Conservation (phyloP, 768 basidiomycete genomes). For the Pulveroboletus sp. region DNA sequence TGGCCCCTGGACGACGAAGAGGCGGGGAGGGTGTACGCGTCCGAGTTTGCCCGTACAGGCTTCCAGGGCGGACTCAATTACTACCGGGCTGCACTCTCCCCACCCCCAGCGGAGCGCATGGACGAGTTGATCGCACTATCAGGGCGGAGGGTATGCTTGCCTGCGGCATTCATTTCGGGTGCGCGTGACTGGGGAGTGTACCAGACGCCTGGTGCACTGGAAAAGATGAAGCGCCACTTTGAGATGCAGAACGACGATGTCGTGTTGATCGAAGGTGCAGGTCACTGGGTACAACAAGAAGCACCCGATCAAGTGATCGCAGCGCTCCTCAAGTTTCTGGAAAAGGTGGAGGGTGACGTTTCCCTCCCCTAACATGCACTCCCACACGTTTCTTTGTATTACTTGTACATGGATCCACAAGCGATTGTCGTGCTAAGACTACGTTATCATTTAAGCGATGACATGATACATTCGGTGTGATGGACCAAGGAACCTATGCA, state of each 20-base stretch:
- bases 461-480: slow-evolving; percentile 24
- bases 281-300: slow-evolving; percentile 68
- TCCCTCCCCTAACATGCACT: not conserved
- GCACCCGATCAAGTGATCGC: slow-evolving; percentile 41
- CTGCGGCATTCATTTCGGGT: slow-evolving; percentile 58
- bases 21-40: slow-evolving; percentile 39
- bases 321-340: slow-evolving; percentile 41
- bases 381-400: slow-evolving; percentile 4
- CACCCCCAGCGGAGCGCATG: slow-evolving; percentile 33
- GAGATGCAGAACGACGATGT: slow-evolving; percentile 44
- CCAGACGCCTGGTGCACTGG: slow-evolving; percentile 47
- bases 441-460: slow-evolving; percentile 15
- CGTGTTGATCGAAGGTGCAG: slow-evolving; percentile 53
- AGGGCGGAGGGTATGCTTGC: slow-evolving; percentile 45
- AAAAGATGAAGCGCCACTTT: slow-evolving; percentile 37
- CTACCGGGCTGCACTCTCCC: slow-evolving; percentile 40
- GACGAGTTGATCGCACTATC: slow-evolving; percentile 45
- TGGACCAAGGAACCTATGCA: slow-evolving; percentile 23
- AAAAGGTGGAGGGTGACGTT: slow-evolving; percentile 15
- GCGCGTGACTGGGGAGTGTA: slow-evolving; percentile 60
- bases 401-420: slow-evolving; percentile 8
- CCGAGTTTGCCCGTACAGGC: slow-evolving; percentile 49
- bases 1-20: slow-evolving; percentile 55
- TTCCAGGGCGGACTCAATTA: slow-evolving; percentile 65
- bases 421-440: slow-evolving; percentile 13